Conservation (phyloP, 1,284 basidiomycete genomes). For the Papiliotrema laurentii region DNA sequence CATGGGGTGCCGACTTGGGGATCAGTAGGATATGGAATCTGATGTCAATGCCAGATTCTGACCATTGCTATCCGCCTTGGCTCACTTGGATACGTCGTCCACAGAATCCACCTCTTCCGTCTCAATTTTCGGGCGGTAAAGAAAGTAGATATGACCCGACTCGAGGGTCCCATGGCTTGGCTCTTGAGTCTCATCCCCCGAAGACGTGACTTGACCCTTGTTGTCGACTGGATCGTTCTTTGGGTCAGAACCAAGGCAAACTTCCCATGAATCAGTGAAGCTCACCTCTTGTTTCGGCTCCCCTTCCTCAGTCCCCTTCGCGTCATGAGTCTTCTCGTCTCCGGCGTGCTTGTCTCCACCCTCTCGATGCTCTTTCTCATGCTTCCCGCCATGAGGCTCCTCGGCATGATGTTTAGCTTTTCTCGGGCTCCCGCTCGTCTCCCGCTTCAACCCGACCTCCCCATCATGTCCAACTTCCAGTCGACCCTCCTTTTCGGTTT, state of each 20-base stretch:
- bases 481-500: constrained; percentile 16
- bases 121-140: constrained; percentile 62
- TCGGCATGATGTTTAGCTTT: background rate
- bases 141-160: constrained; percentile 57
- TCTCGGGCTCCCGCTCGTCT: constrained; percentile 3
- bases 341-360: background rate
- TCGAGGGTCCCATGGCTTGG: constrained; percentile 40
- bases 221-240: constrained; percentile 3
- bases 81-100: constrained; percentile 57
- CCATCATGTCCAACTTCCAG: constrained; percentile 18
- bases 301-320: constrained; percentile 6
- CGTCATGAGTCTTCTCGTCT: background rate
- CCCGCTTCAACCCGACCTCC: constrained; percentile 15
- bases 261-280: background rate
- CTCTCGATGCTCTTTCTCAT: background rate
- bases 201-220: constrained; percentile 1
- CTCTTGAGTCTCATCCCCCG: constrained; percentile 13
- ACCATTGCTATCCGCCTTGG: too few relatives aligned
- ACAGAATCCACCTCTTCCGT: constrained; percentile 55
- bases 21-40: constrained; percentile 60
- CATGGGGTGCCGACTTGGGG: constrained; percentile 50
- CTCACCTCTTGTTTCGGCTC: constrained; percentile 12
- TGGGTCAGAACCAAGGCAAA: background rate
- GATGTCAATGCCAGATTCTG: background rate
- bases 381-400: constrained; percentile 6